These are phyloP conservation scores for Nicotiana paniculata DNA, from an alignment of 257 asterid genomes.

Conservation along the genomic window DNA sequence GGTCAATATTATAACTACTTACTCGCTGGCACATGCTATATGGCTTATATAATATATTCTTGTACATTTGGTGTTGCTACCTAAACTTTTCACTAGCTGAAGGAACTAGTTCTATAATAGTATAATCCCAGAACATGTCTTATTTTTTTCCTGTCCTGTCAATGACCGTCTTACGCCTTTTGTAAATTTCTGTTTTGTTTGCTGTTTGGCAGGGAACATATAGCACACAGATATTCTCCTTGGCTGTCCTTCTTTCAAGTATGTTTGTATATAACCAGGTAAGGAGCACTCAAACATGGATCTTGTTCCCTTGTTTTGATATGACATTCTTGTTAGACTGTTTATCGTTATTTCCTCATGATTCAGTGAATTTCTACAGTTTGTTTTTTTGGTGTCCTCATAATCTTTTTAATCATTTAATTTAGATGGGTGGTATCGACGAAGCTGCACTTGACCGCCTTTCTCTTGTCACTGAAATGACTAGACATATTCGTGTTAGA, in stretches of 20 bases:
- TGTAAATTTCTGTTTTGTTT: conserved; percentile 8
- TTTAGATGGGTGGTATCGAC: conserved; percentile 98
- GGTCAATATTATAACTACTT: not conserved
- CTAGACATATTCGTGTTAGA: conserved; percentile 93
- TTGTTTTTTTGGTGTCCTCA: not conserved
- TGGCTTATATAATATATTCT: not conserved
- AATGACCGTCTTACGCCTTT: not conserved
- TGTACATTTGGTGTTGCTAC: not conserved
- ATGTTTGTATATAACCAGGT: conserved; percentile 99
- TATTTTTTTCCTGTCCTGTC: not conserved
- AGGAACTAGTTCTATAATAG: not conserved
- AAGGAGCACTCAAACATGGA: not conserved
- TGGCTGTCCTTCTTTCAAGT: conserved; percentile 98
- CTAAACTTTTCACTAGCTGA: not conserved
- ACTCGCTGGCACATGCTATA: not conserved
- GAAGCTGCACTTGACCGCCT: conserved; percentile 99
- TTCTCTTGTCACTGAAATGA: conserved; percentile 99
- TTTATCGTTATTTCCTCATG: not conserved
- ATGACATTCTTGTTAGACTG: not conserved
- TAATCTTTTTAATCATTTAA: conserved; percentile 1
- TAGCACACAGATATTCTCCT: conserved; percentile 90
- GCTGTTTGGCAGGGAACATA: conserved; percentile 75
- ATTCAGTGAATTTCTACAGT: not conserved
- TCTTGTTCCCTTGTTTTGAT: not conserved
- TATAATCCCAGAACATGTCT: not conserved